These are phyloP conservation scores for Coniochaeta sp. DNA, from an alignment of 2,329 filamentous ascomycete genomes.

Conservation along the genomic window DNA sequence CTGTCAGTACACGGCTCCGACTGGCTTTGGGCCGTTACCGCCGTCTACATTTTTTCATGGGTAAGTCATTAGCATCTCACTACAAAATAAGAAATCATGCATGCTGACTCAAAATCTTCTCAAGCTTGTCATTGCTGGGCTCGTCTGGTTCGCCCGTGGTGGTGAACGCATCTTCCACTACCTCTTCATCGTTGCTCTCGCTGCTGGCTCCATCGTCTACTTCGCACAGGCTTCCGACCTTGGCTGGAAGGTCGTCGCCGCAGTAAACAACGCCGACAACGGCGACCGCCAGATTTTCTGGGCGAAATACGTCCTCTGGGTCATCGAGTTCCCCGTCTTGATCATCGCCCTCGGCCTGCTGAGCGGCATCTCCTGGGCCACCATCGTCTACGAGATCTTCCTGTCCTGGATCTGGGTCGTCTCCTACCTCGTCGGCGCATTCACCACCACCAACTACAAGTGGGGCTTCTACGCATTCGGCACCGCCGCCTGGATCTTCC, in stretches of 20 bases:
- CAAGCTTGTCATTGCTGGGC: slow-evolving; percentile 31
- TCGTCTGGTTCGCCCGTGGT: slow-evolving; percentile 32
- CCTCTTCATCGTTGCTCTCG: slow-evolving; percentile 39
- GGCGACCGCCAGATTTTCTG: slow-evolving; percentile 44
- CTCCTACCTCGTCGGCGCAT: slow-evolving; percentile 40
- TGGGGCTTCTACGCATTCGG: slow-evolving; percentile 52
- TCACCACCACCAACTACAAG: slow-evolving; percentile 42
- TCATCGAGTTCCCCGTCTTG: slow-evolving; percentile 38
- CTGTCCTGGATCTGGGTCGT: slow-evolving; percentile 45
- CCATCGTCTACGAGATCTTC: slow-evolving; percentile 41
- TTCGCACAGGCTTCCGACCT: slow-evolving; percentile 45
- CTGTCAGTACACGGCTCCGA: slow-evolving; percentile 40
- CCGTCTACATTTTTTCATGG: slow-evolving; percentile 38
- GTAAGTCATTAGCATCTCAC: slow-evolving; percentile 19
- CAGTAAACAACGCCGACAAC: slow-evolving; percentile 23
- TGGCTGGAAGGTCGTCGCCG: slow-evolving; percentile 32
- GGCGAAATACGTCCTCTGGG: slow-evolving; percentile 49
- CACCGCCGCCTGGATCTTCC: slow-evolving; percentile 35
- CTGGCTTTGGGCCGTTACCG: slow-evolving; percentile 49
- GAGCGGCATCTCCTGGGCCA: slow-evolving; percentile 48
- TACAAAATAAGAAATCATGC: not conserved
- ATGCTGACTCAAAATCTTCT: not conserved
- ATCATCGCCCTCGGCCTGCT: slow-evolving; percentile 40
- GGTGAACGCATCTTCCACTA: slow-evolving; percentile 51
- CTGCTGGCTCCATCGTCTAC: slow-evolving; percentile 43